phyloP scores from a whole-genome alignment of 2,329 filamentous ascomycete genomes.

The Zymoseptoria tritici region DNA sequence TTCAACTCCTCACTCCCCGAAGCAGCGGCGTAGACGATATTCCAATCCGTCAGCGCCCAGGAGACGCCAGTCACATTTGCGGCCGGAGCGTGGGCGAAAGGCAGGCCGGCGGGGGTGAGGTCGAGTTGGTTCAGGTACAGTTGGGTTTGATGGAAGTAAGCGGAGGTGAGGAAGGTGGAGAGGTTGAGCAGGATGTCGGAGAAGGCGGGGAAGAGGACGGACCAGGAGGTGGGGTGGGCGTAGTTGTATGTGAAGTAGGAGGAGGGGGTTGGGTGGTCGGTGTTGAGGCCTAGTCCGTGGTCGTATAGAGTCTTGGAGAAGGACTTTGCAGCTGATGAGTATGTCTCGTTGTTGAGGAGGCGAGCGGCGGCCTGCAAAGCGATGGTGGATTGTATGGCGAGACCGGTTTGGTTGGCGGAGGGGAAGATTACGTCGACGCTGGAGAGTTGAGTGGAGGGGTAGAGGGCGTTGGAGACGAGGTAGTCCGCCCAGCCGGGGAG shows the following conservation, averaged over 20 bases:
- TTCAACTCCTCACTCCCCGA: conserved; percentile 13
- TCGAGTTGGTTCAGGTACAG: conserved; percentile 18
- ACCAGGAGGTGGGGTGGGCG: conserved; percentile 24
- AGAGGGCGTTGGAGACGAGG: conserved; percentile 45
- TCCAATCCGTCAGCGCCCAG: conserved; percentile 23
- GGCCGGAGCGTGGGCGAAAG: conserved; percentile 16
- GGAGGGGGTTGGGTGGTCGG: conserved; percentile 19
- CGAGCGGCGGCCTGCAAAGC: conserved; percentile 36
- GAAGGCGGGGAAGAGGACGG: conserved; percentile 47
- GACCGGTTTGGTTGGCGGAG: conserved; percentile 41
- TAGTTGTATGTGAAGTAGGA: conserved; percentile 42
- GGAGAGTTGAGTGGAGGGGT: conserved; percentile 49
- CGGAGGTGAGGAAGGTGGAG: conserved; percentile 29
- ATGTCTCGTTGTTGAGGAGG: conserved; percentile 41
- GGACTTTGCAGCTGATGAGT: conserved; percentile 21
- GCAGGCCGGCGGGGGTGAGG: conserved; percentile 10
- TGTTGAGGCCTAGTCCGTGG: conserved; percentile 18
- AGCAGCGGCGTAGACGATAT: conserved; percentile 18
- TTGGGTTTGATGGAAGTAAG: conserved; percentile 18
- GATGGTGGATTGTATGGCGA: conserved; percentile 20
- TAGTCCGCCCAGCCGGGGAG: conserved; percentile 49
- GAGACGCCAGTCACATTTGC: conserved; percentile 15
- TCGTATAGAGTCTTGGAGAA: conserved; percentile 19
- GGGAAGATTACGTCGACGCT: conserved; percentile 49
- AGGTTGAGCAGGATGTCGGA: conserved; percentile 42